Conservation (phyloP, 345 rosid genomes). For the Moringa oleifera region DNA sequence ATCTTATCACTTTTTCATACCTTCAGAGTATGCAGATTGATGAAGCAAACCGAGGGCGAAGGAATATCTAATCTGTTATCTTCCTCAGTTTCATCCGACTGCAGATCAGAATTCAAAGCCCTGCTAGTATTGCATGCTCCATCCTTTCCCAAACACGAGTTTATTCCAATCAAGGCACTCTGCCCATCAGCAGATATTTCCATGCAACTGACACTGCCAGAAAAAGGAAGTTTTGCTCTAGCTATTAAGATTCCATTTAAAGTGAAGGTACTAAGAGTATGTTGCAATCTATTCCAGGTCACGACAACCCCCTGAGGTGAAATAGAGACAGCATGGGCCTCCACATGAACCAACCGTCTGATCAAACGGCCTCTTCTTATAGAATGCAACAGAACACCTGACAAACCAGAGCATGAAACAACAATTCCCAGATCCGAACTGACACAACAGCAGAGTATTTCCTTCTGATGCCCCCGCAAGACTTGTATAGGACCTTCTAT, state of each 20-base stretch:
- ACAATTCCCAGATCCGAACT: constrained; percentile 85
- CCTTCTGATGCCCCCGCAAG: constrained; percentile 78
- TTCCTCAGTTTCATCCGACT: constrained; percentile 34
- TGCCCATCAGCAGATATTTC: constrained; percentile 78
- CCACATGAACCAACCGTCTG: constrained; percentile 71
- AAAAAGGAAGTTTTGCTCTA: constrained; percentile 59
- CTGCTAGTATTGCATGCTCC: constrained; percentile 18
- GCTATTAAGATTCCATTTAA: constrained; percentile 65
- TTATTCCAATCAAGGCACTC: constrained; percentile 69
- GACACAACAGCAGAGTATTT: constrained; percentile 70
- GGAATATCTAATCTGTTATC: constrained; percentile 46
- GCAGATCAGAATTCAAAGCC: constrained; percentile 24
- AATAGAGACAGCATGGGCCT: constrained; percentile 73
- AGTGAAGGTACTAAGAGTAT: constrained; percentile 65
- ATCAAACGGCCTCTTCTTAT: constrained; percentile 80
- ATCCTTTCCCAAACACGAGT: constrained; percentile 33
- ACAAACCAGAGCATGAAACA: constrained; percentile 68
- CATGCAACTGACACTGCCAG: constrained; percentile 70
- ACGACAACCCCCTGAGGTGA: constrained; percentile 76
- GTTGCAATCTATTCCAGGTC: constrained; percentile 64
- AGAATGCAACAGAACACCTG: constrained; percentile 79
- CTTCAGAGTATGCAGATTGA: constrained; percentile 72
- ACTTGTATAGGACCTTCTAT: constrained; percentile 95
- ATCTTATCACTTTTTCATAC: constrained; percentile 27
- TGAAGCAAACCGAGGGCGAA: constrained; percentile 76